Percentiles rank a stretch among this genome's conserved stretches.
phyloP scores from a whole-genome alignment of 2,329 filamentous ascomycete species.

The Arthrobotrys pseudoclavata region DNA sequence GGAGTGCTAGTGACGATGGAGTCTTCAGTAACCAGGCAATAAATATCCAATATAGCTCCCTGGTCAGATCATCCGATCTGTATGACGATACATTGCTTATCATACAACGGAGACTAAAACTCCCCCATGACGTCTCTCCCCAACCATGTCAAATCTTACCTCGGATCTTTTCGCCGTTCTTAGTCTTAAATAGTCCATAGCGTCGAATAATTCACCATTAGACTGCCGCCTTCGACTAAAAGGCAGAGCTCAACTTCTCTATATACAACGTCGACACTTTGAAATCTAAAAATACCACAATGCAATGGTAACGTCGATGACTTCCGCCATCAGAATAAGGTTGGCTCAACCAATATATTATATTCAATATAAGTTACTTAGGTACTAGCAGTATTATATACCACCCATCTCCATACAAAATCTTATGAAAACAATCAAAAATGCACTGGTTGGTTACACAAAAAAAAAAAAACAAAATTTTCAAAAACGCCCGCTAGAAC shows the following conservation, averaged over 20 bases:
- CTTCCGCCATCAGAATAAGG: neutral
- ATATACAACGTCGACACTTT: neutral
- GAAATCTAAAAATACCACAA: neutral
- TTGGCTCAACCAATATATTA: slow-evolving; percentile 11
- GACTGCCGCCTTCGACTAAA: slow-evolving; percentile 1
- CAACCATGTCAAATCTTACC: neutral
- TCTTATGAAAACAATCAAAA: neutral
- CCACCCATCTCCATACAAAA: neutral
- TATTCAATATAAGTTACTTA: neutral
- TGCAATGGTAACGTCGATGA: neutral
- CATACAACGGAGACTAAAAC: neutral
- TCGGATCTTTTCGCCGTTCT: neutral
- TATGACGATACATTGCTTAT: neutral
- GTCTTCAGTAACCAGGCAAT: slow-evolving; percentile 6
- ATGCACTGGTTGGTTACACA: neutral
- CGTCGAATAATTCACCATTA: neutral
- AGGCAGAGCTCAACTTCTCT: neutral
- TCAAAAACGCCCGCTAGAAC: slow-evolving; percentile 50
- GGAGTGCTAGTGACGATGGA: slow-evolving; percentile 7
- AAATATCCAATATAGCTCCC: neutral
- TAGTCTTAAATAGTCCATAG: neutral
- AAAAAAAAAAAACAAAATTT: slow-evolving; percentile 14
- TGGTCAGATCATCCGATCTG: neutral
- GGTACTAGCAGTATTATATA: neutral
- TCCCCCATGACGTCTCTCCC: too few species aligned